These are phyloP conservation scores for Diplodia corticola DNA, from an alignment of 2,329 filamentous ascomycete species.

Conservation along the genomic window DNA sequence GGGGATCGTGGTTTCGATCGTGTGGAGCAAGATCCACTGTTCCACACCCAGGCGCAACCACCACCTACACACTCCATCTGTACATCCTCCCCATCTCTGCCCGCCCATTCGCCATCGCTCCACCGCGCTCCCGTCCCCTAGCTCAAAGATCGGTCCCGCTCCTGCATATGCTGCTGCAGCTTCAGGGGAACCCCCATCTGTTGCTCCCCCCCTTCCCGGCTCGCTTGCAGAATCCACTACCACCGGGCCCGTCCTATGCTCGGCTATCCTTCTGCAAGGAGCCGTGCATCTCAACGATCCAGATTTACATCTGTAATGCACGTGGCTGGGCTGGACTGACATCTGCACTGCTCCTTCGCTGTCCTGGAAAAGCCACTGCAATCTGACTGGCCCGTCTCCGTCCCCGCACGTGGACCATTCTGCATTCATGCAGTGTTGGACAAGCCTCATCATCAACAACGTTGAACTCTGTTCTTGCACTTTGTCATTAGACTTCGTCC, in stretches of 20 bases:
- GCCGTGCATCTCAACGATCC: background rate
- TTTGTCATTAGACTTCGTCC: background rate
- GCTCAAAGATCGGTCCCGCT: background rate
- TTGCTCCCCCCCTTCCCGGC: background rate
- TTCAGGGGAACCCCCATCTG: background rate
- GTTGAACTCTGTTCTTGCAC: background rate
- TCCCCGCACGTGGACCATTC: background rate
- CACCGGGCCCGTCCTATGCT: background rate
- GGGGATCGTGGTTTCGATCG: background rate
- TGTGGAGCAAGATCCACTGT: conserved; percentile 18
- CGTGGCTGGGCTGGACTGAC: background rate
- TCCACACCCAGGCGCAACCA: background rate
- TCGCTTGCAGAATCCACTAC: background rate
- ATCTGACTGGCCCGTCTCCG: too few species aligned
- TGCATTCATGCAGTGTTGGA: background rate
- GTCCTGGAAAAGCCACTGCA: background rate
- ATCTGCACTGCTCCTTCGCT: background rate
- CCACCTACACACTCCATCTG: background rate
- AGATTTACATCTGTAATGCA: background rate
- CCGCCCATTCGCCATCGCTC: background rate
- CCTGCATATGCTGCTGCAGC: background rate
- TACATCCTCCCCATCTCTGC: background rate
- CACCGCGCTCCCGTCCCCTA: background rate
- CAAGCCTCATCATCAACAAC: too few species aligned
- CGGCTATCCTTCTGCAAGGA: conserved; percentile 1